These are phyloP conservation scores for Microbotryum intermedium DNA, from an alignment of 1,284 basidiomycete genomes.

Conservation along the genomic window DNA sequence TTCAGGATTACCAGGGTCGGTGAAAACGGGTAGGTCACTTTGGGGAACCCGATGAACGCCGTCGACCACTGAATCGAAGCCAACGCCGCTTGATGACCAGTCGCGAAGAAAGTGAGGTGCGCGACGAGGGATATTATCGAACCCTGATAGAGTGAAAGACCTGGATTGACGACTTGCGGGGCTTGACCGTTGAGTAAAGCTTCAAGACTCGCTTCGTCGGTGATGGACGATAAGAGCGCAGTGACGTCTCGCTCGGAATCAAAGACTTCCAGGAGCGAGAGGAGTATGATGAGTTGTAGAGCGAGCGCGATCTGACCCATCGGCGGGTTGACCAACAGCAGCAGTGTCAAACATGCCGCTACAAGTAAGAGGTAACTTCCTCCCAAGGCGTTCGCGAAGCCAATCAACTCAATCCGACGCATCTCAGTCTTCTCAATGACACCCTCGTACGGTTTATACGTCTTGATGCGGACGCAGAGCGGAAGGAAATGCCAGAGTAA, in stretches of 20 bases:
- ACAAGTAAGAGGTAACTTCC: constrained; percentile 77
- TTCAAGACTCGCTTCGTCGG: constrained; percentile 17
- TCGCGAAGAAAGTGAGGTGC: constrained; percentile 68
- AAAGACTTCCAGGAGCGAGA: constrained; percentile 65
- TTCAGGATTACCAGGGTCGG: constrained; percentile 72
- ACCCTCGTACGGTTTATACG: constrained; percentile 28
- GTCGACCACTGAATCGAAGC: constrained; percentile 92
- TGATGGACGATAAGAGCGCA: constrained; percentile 28
- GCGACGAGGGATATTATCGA: constrained; percentile 66
- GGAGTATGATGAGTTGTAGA: constrained; percentile 53
- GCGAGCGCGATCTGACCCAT: constrained; percentile 71
- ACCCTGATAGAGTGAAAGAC: constrained; percentile 57
- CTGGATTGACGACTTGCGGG: neutral
- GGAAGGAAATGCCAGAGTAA: constrained; percentile 62
- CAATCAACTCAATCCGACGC: constrained; percentile 55
- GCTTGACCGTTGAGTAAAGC: constrained; percentile 13
- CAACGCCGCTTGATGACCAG: constrained; percentile 85
- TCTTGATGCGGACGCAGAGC: constrained; percentile 58
- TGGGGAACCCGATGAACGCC: constrained; percentile 68
- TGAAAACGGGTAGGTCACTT: constrained; percentile 64
- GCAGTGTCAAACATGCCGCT: constrained; percentile 53
- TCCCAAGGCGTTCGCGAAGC: constrained; percentile 84
- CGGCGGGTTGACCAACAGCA: constrained; percentile 63
- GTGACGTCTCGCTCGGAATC: constrained; percentile 69
- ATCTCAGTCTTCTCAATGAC: constrained; percentile 40